Evolutionary conservation across 345 rosid genomes (phyloP).

Genomic region (Gossypium sturtianum): DNA sequence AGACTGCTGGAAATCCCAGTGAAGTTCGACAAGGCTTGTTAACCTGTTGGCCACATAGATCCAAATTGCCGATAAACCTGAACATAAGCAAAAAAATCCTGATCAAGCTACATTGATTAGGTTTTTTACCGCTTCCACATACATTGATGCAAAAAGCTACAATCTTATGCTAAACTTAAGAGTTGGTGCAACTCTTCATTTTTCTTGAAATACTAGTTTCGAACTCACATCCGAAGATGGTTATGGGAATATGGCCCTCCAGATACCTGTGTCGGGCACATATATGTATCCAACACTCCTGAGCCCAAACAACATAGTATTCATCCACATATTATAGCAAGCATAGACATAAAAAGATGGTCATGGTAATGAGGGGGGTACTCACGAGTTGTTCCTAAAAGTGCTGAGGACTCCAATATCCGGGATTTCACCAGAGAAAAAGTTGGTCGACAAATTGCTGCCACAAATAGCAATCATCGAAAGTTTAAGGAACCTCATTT

Average conservation of each 20-base stretch:
- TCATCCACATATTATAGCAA: background rate
- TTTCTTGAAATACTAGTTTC: too few species aligned
- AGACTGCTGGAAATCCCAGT: slow-evolving; percentile 93
- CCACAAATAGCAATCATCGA: background rate
- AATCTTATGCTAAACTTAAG: too few species aligned
- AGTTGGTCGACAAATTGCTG: slow-evolving; percentile 30
- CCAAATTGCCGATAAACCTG: slow-evolving; percentile 80
- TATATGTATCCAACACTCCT: too few species aligned
- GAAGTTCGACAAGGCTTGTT: slow-evolving; percentile 87
- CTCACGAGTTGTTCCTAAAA: slow-evolving; percentile 77
- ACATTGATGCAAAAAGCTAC: background rate
- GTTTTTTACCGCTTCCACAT: background rate
- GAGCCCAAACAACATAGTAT: too few species aligned
- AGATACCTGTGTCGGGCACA: too few species aligned
- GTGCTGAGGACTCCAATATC: slow-evolving; percentile 75
- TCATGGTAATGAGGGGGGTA: slow-evolving; percentile 4
- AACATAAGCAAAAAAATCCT: background rate
- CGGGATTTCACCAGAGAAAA: slow-evolving; percentile 92
- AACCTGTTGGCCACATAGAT: slow-evolving; percentile 87
- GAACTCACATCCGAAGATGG: too few species aligned
- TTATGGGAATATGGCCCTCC: too few species aligned
- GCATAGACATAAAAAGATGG: background rate
- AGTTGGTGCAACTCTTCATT: too few species aligned
- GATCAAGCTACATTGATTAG: background rate
- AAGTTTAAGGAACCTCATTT: slow-evolving; percentile 2